Percentiles rank a stretch among this genome's conserved stretches.
Conservation (phyloP, 768 basidiomycete species). For the Pleurotus djamor region DNA sequence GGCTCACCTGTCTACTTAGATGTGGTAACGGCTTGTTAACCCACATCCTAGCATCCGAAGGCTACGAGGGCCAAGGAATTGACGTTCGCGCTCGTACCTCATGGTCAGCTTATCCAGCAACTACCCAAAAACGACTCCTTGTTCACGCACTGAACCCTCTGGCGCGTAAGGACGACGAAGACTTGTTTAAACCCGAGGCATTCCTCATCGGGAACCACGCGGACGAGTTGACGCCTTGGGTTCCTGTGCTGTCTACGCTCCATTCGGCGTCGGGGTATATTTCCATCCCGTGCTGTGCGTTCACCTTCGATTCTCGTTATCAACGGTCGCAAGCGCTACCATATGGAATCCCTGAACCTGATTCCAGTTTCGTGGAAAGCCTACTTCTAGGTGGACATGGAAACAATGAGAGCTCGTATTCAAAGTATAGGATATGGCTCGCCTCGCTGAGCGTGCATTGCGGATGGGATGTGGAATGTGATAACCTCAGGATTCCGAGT, state of each 20-base stretch:
- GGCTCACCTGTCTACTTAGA: slow-evolving; percentile 30
- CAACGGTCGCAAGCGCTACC: slow-evolving; percentile 42
- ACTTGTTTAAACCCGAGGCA: slow-evolving; percentile 36
- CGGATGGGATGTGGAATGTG: slow-evolving; percentile 88
- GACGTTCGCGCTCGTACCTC: slow-evolving; percentile 85
- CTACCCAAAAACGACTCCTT: slow-evolving; percentile 58
- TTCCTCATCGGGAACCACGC: slow-evolving; percentile 96
- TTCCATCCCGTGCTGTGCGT: slow-evolving; percentile 91
- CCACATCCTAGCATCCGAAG: slow-evolving; percentile 82
- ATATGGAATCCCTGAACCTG: slow-evolving; percentile 22
- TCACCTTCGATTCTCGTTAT: slow-evolving; percentile 71
- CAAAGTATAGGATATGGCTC: slow-evolving; percentile 85
- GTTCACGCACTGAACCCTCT: slow-evolving; percentile 72
- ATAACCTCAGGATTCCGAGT: slow-evolving; percentile 86
- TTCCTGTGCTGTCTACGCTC: slow-evolving; percentile 76
- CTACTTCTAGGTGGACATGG: slow-evolving; percentile 67
- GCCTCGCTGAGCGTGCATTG: slow-evolving; percentile 67
- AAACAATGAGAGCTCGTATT: slow-evolving; percentile 66
- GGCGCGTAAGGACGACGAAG: not conserved
- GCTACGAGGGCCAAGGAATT: slow-evolving; percentile 81
- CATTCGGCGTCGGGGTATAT: slow-evolving; percentile 64
- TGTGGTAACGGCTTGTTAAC: slow-evolving; percentile 93
- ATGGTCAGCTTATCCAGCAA: slow-evolving; percentile 74
- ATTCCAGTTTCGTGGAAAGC: slow-evolving; percentile 27
- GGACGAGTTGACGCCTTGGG: slow-evolving; percentile 95